Base-by-base conservation (phyloP, 345 rosid species). In the Citrus unshiu region DNA sequence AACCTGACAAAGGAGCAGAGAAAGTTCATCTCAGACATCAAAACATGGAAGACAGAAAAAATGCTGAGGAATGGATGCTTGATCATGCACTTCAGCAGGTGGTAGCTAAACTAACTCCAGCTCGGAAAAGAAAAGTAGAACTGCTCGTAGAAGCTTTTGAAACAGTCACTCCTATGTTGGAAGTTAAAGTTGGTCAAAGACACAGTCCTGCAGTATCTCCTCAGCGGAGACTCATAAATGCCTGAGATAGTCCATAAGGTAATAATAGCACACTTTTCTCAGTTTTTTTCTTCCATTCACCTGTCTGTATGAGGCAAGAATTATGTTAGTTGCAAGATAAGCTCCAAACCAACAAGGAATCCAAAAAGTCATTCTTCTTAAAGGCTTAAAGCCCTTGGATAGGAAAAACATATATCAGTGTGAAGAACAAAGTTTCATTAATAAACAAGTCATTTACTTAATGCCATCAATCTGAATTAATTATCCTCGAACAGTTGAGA, bases 81-180 rank as follows among this genome's bases (percentile, higher is more conserved):
- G 97, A 96, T 83, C 83, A 86, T 76, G 88, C 97, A 39, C 92
- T 96, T 78, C 97, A 86, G 86, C 88, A 77, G 70, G 98, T 90
- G 46, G 95, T 96, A 78, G 83, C 97, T 4, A 86, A 86, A 82
- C 89, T 96, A 70, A 93, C 93, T 63, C 97, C 98, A 46, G 95
- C 92, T 46, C 84, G 97, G 80, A 91, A 85, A 83, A 88, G 91
- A 78, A 94, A 92, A 84, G 99, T 96, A 74, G 86, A 85, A 79
- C 79, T 94, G 79, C 91, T 96, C 7, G 91, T 93, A 2, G 94
- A 94, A 84, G 99, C 99, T 60, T 96, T 96, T 68, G 98, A 96
- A 88, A 79, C 92, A 5, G 88, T 95, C 62, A 88, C 82, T 58
- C 94, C 97, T 43, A 78, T 88, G 70, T 78, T 34, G 83, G 82